Evolutionary conservation across 2,329 filamentous ascomycete genomes (phyloP).

Genomic region (Amesomyces nigricolor): DNA sequence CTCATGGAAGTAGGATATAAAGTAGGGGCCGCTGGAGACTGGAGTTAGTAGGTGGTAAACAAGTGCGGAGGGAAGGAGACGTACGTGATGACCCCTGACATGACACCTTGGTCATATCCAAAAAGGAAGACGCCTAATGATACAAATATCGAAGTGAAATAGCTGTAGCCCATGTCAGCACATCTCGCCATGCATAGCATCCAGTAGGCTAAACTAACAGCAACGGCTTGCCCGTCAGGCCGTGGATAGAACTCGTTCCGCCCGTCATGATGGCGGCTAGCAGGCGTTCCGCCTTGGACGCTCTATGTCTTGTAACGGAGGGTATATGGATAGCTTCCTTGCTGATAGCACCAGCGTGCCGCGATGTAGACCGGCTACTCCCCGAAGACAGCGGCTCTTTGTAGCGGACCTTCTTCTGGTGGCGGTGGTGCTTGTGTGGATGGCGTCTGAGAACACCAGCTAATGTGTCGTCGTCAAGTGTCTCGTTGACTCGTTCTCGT

Average conservation of each 20-base stretch:
- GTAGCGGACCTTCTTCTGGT: conserved; percentile 63
- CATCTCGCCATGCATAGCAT: not conserved
- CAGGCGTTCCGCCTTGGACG: conserved; percentile 62
- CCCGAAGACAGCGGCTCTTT: conserved; percentile 41
- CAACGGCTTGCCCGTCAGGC: conserved; percentile 91
- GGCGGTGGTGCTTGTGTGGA: conserved; percentile 33
- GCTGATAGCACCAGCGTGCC: conserved; percentile 42
- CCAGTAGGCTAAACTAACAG: conserved; percentile 52
- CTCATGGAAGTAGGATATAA: conserved; percentile 87
- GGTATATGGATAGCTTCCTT: conserved; percentile 84
- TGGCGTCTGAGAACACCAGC: conserved; percentile 45
- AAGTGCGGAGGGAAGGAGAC: conserved; percentile 25
- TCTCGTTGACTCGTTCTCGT: conserved; percentile 60
- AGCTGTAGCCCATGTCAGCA: conserved; percentile 47
- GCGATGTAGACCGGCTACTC: conserved; percentile 28
- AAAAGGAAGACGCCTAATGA: conserved; percentile 84
- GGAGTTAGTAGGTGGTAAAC: not conserved
- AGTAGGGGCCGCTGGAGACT: conserved; percentile 65
- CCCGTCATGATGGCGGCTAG: conserved; percentile 83
- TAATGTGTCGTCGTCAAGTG: conserved; percentile 58
- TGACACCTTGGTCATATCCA: conserved; percentile 85
- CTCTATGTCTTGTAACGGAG: conserved; percentile 54
- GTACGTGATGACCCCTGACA: conserved; percentile 69
- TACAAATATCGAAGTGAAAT: conserved; percentile 90
- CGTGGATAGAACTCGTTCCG: conserved; percentile 71